Base-by-base conservation (phyloP, 768 basidiomycete genomes). In the Piloderma croceum region DNA sequence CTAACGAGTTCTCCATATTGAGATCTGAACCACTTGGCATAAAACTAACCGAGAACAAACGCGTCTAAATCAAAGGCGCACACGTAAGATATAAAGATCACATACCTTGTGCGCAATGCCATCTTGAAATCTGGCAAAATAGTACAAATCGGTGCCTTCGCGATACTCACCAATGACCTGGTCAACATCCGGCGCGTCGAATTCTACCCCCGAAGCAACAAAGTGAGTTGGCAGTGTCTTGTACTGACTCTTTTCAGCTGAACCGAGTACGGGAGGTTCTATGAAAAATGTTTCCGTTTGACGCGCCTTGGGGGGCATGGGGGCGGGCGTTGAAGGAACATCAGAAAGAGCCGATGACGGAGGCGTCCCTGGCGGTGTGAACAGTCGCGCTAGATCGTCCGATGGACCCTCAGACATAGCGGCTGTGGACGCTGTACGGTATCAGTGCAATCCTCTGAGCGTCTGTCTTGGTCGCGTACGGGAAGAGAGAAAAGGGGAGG, bases 81-180 rank as follows among this genome's bases (percentile, higher is more conserved):
- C 45, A 48, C 42, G 39, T 17, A 9, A 3, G n/a, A 31, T 3
- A 34, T 13, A 24, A 23, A 36, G 9, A 24, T 18, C 15, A 55
- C 70, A 42, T 43, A 82, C 84, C 63, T 71, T 78, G 49, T 73
- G 68, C 9, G 73, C 70, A 21, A 77, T 70, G n/a, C 79, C 83
- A 34, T 71, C 71, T 33, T 62, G 58, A 46, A 70, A 74, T 24
- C 74, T 70, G 31, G 77, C 83, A 59, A 73, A 88, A 54, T 79
- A 85, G 51, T 69, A 82, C 13, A 64, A 53, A n/a, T 57, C 53
- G 17, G 48, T 51, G 6, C 52, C 59, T 4, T 69, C 59, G 9
- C 32, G 38, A 44, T 72, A 70, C 53, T 84, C 79, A 6, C 82
- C 82, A 43, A 85, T 70, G 20, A 87, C 65, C 45, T 74, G 67